A percentile compares a stretch with the other conserved stretches of the same genome.
These are phyloP conservation scores for Nigrospora sphaerica DNA, from an alignment of 2,329 filamentous ascomycete species.

Conservation along the genomic window DNA sequence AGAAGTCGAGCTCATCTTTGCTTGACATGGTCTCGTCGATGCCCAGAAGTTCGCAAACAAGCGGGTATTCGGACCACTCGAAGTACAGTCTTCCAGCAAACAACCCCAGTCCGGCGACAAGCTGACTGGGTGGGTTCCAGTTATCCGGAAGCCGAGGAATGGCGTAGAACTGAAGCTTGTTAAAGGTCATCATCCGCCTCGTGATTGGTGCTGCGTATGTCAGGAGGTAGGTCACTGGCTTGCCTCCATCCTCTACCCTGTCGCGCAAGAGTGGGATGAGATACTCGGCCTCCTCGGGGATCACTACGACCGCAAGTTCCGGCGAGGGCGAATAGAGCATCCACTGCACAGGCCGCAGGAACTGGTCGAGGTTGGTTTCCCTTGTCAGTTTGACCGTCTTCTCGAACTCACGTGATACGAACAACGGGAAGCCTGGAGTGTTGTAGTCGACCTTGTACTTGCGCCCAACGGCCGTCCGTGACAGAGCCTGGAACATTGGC, in stretches of 20 bases:
- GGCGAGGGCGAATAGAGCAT: slow-evolving; percentile 43
- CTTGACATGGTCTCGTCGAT: slow-evolving; percentile 8
- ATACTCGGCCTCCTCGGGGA: slow-evolving; percentile 54
- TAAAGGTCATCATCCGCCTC: slow-evolving; percentile 52
- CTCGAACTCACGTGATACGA: slow-evolving; percentile 38
- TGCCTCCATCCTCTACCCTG: neutral
- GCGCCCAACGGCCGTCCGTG: slow-evolving; percentile 23
- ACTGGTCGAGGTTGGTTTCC: slow-evolving; percentile 22
- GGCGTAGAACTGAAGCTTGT: slow-evolving; percentile 42
- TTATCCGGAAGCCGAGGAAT: slow-evolving; percentile 35
- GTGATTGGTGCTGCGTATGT: slow-evolving; percentile 55
- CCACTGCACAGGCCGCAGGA: slow-evolving; percentile 48
- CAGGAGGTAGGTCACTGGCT: slow-evolving; percentile 34
- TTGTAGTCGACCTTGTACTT: slow-evolving; percentile 20
- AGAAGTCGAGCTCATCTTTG: slow-evolving; percentile 7
- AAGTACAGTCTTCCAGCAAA: slow-evolving; percentile 56
- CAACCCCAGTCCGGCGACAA: slow-evolving; percentile 52
- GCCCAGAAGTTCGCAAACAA: slow-evolving; percentile 24
- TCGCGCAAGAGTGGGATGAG: slow-evolving; percentile 38
- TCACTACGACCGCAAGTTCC: slow-evolving; percentile 46
- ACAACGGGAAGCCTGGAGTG: slow-evolving; percentile 17
- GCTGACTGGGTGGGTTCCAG: slow-evolving; percentile 41
- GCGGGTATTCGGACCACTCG: slow-evolving; percentile 36
- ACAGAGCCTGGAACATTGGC: slow-evolving; percentile 33
- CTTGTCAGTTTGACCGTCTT: slow-evolving; percentile 30